phyloP scores from a whole-genome alignment of 345 rosid genomes.

The Melaleuca alternifolia region DNA sequence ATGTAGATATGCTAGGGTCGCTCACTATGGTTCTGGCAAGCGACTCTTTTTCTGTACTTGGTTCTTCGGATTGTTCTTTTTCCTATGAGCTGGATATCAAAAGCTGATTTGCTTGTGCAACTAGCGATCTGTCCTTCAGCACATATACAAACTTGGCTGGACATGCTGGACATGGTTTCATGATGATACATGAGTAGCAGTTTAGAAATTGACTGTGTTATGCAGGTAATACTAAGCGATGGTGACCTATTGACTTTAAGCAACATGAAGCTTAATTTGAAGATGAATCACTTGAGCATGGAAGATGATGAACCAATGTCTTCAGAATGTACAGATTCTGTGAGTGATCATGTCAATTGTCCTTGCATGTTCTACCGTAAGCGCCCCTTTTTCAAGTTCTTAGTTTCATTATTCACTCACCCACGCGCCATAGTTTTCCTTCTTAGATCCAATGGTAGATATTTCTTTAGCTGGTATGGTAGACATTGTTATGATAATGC shows the following conservation, averaged over 20 bases:
- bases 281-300: background rate
- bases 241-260: background rate
- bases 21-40: background rate
- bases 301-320: background rate
- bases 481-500: background rate
- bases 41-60: background rate
- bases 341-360: background rate
- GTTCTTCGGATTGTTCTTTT: background rate
- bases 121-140: too few species aligned
- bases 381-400: fast-evolving
- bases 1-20: background rate
- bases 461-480: background rate
- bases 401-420: background rate
- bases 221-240: background rate
- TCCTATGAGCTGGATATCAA: background rate
- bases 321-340: background rate
- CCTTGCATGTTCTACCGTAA: background rate
- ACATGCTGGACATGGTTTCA: background rate
- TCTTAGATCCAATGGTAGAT: background rate
- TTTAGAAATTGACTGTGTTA: background rate
- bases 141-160: background rate
- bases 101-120: background rate
- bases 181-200: background rate
- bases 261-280: background rate
- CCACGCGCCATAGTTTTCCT: background rate